Percentiles rank a stretch among this genome's conserved stretches.
Conservation (phyloP, 2,329 filamentous ascomycete species). For the Apiospora arundinis region DNA sequence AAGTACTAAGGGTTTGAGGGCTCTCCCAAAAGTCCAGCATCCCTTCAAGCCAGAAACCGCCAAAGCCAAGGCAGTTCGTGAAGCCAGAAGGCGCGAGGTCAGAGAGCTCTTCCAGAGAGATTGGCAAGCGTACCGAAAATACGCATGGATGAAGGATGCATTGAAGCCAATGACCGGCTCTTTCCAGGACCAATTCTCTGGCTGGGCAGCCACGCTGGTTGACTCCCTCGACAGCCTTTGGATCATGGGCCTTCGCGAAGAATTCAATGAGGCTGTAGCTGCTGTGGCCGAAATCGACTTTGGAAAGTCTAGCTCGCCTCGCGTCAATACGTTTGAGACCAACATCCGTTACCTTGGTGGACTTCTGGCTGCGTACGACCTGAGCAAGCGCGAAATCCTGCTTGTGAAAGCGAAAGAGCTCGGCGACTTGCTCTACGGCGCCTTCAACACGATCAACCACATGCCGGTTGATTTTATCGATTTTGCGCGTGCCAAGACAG, state of each 20-base stretch:
- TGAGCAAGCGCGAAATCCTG: slow-evolving; percentile 46
- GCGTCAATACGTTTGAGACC: slow-evolving; percentile 52
- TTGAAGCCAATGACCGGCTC: slow-evolving; percentile 51
- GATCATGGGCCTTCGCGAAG: slow-evolving; percentile 56
- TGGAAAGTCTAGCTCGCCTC: slow-evolving; percentile 41
- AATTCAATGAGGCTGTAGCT: slow-evolving; percentile 55
- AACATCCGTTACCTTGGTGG: slow-evolving; percentile 53
- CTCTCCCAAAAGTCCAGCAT: slow-evolving; percentile 46
- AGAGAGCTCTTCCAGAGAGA: slow-evolving; percentile 43
- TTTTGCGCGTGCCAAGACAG: slow-evolving; percentile 47
- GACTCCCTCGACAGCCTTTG: slow-evolving; percentile 58
- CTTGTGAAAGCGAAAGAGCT: slow-evolving; percentile 51
- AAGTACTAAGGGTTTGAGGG: slow-evolving; percentile 22
- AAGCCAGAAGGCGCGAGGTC: slow-evolving; percentile 42
- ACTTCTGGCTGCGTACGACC: slow-evolving; percentile 47
- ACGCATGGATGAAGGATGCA: slow-evolving; percentile 57
- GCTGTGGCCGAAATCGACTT: slow-evolving; percentile 55
- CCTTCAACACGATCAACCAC: slow-evolving; percentile 52
- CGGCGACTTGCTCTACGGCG: slow-evolving; percentile 52
- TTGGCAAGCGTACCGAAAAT: slow-evolving; percentile 52
- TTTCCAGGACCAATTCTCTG: slow-evolving; percentile 52
- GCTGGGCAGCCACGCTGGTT: slow-evolving; percentile 59
- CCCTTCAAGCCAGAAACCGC: slow-evolving; percentile 35
- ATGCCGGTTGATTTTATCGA: slow-evolving; percentile 56
- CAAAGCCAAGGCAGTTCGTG: slow-evolving; percentile 33